phyloP scores from a whole-genome alignment of 768 basidiomycete species.

The Russula sp. region DNA sequence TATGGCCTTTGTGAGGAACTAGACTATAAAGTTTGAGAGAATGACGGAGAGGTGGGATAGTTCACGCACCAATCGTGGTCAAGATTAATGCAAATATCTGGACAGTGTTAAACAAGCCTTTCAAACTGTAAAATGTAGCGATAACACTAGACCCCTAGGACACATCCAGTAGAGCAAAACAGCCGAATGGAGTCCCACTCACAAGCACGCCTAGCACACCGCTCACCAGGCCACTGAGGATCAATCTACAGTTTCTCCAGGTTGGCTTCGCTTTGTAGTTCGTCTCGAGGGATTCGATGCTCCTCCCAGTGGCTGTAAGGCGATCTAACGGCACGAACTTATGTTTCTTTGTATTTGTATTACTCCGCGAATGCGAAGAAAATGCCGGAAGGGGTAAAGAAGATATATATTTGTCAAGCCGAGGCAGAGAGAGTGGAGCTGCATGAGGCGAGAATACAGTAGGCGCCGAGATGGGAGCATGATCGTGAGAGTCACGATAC shows the following conservation, averaged over 20 bases:
- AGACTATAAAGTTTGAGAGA: constrained; percentile 28
- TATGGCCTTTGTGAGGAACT: constrained; percentile 30
- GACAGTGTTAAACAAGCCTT: constrained; percentile 59
- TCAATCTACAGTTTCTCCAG: constrained; percentile 49
- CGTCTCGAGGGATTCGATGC: constrained; percentile 52
- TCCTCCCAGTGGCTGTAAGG: constrained; percentile 39
- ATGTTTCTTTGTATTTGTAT: not conserved
- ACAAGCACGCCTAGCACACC: constrained; percentile 51
- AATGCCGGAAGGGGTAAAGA: constrained; percentile 11
- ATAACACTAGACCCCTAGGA: constrained; percentile 61
- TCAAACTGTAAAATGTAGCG: constrained; percentile 61
- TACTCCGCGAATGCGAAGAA: not conserved
- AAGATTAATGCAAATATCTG: constrained; percentile 68
- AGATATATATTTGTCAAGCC: constrained; percentile 20
- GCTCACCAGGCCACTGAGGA: constrained; percentile 42
- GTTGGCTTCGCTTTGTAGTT: constrained; percentile 41
- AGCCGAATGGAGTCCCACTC: constrained; percentile 19
- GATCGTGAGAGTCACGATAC: not conserved
- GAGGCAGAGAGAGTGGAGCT: constrained; percentile 16
- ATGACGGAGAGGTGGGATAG: not conserved
- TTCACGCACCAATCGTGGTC: constrained; percentile 49
- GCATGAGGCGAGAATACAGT: constrained; percentile 15
- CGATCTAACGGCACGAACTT: constrained; percentile 63
- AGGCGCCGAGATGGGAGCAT: constrained; percentile 14
- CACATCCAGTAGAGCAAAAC: not conserved